Conservation (phyloP, 495 filamentous ascomycete species). For the Cercophora sp. region DNA sequence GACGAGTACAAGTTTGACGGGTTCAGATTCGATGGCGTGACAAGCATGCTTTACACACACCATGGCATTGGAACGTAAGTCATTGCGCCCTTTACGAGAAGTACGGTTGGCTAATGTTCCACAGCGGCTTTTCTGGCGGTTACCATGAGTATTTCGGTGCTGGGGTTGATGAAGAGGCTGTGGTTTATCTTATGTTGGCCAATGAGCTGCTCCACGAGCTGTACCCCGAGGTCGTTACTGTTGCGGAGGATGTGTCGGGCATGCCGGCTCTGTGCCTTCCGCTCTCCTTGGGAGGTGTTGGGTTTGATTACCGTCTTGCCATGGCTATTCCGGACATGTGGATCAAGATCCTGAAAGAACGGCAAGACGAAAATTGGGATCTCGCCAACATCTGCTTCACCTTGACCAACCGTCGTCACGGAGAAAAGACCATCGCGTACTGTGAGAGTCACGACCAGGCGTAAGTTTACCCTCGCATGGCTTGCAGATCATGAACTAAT, state of each 20-base stretch:
- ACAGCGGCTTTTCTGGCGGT: conserved; percentile 90
- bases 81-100: background rate
- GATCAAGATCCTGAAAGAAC: conserved; percentile 97
- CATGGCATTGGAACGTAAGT: conserved; percentile 98
- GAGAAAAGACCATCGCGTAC: conserved; percentile 98
- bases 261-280: conserved; percentile 94
- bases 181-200: conserved; percentile 93
- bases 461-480: conserved; percentile 50
- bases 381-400: conserved; percentile 80
- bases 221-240: conserved; percentile 81
- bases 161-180: conserved; percentile 87
- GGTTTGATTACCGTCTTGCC: conserved; percentile 94
- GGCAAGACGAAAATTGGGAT: conserved; percentile 88
- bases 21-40: conserved; percentile 96
- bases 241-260: conserved; percentile 95
- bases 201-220: conserved; percentile 92
- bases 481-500: background rate
- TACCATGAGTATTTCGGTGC: conserved; percentile 98
- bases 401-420: conserved; percentile 86
- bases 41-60: conserved; percentile 93
- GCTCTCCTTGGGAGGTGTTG: conserved; percentile 80
- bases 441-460: conserved; percentile 97
- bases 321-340: conserved; percentile 99
- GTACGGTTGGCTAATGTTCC: conserved; percentile 2
- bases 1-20: conserved; percentile 96